These are phyloP conservation scores for Pyrenochaeta sp. DNA, from an alignment of 2,329 filamentous ascomycete genomes.

Conservation along the genomic window DNA sequence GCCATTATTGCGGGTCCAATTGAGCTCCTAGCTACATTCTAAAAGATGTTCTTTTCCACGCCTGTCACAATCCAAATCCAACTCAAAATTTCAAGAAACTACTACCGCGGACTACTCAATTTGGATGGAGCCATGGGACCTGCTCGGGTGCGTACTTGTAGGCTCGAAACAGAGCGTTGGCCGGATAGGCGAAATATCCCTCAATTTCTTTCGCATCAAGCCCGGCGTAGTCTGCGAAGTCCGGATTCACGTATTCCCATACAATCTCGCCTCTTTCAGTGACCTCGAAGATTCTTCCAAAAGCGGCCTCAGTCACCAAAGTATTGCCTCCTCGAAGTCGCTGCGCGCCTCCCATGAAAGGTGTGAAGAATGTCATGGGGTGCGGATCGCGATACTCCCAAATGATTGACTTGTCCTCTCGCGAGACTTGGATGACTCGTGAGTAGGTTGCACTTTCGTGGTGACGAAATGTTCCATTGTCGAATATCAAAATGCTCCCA, in stretches of 20 bases:
- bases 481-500: conserved; percentile 56
- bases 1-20: too few species aligned
- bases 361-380: conserved; percentile 53
- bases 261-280: conserved; percentile 50
- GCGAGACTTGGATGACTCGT: conserved; percentile 52
- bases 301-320: conserved; percentile 53
- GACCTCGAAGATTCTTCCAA: conserved; percentile 56
- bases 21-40: not conserved
- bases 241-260: conserved; percentile 55
- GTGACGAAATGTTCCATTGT: conserved; percentile 55
- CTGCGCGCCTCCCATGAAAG: conserved; percentile 58
- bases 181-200: conserved; percentile 49
- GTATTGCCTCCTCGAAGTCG: conserved; percentile 53
- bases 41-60: not conserved
- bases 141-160: conserved; percentile 54
- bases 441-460: conserved; percentile 53
- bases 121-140: conserved; percentile 47
- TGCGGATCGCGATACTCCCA: conserved; percentile 56
- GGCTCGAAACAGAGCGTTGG: conserved; percentile 55
- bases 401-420: conserved; percentile 49
- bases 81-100: not conserved
- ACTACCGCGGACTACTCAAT: conserved; percentile 1
- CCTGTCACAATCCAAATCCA: not conserved
- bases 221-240: conserved; percentile 50
- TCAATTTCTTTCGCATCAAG: conserved; percentile 46